These are phyloP conservation scores for Chionographis japonica DNA, from an alignment of 106 monocot species.

Conservation along the genomic window DNA sequence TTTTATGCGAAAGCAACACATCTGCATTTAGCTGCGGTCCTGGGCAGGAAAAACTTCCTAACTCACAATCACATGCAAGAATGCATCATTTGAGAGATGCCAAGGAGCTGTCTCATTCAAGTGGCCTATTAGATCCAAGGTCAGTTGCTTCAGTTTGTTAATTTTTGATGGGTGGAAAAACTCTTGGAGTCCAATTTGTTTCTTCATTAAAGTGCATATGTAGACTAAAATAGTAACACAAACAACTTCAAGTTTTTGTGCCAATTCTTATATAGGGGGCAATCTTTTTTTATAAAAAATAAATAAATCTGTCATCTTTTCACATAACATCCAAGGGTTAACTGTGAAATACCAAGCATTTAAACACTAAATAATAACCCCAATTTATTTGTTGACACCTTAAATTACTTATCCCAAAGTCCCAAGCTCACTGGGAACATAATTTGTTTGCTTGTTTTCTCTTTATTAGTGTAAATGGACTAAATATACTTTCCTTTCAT, in stretches of 20 bases:
- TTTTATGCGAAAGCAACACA: constrained; percentile 38
- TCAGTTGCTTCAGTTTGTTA: constrained; percentile 5
- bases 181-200: not conserved
- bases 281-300: too few species aligned
- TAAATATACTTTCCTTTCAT: not conserved
- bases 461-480: not conserved
- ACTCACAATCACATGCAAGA: constrained; percentile 26
- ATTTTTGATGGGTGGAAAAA: not conserved
- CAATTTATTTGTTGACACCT: too few species aligned
- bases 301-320: too few species aligned
- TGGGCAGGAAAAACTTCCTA: constrained; percentile 23
- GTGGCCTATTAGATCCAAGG: constrained; percentile 58
- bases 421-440: not conserved
- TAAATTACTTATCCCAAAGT: too few species aligned
- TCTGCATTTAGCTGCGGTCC: constrained; percentile 20
- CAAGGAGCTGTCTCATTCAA: constrained; percentile 50
- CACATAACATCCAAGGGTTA: too few species aligned
- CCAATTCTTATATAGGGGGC: too few species aligned
- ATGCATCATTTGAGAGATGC: constrained; percentile 13
- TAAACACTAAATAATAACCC: too few species aligned
- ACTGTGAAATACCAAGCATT: too few species aligned
- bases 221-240: not conserved
- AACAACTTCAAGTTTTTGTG: too few species aligned
- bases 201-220: not conserved
- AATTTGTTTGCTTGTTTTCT: not conserved